Base-by-base conservation (phyloP, 495 filamentous ascomycete species). In the Clohesyomyces aquaticus region DNA sequence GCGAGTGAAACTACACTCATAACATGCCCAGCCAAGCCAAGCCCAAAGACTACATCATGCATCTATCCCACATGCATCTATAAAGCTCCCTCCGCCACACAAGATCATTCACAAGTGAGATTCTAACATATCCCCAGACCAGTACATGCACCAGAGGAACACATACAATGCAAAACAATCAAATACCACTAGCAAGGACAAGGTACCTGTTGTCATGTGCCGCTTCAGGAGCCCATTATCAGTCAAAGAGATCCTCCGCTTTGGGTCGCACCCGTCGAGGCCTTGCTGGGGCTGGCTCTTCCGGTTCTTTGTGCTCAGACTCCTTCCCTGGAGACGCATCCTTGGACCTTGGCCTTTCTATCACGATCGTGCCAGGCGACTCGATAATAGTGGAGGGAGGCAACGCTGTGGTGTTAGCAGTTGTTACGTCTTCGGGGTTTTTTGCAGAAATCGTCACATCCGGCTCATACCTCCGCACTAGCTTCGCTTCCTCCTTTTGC, bases 241-340 rank as follows among this genome's bases (percentile, higher is more conserved):
- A 66, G 11, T 75, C 93, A 83, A 96, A 97, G 91, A 97, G 96
- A 71, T 97, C 93, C 70, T 91, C 91, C 3, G 93, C 93, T 65
- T 85, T 90, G 72, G 91, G 90, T 50, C 92, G 84, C 65, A 83
- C 51, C 27, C 65, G 52, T 25, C 66, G 58, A 49, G 58, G 70
- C 18, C 60, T 29, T 23, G 68, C 66, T n/a, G 66, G 65, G 0
- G 51, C 50, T 12, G 61, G 72, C 54, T 57, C 58, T 84, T 67
- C 52, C 14, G 61, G 45, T 26, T 25, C 25, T 23, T 51, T 45
- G 12, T 25, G 12, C 19, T 11, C 19, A 21, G 12, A 8, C 4
- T 14, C 25, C 22, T 47, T 22, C 21, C 8, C n/a, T 8, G 14
- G n/a, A 18, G 43, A 22, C n/a, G 14, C 19, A 18, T 22, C n/a